Base-by-base conservation (phyloP, 148 eudicot species). In the Rhododendron simsii region DNA sequence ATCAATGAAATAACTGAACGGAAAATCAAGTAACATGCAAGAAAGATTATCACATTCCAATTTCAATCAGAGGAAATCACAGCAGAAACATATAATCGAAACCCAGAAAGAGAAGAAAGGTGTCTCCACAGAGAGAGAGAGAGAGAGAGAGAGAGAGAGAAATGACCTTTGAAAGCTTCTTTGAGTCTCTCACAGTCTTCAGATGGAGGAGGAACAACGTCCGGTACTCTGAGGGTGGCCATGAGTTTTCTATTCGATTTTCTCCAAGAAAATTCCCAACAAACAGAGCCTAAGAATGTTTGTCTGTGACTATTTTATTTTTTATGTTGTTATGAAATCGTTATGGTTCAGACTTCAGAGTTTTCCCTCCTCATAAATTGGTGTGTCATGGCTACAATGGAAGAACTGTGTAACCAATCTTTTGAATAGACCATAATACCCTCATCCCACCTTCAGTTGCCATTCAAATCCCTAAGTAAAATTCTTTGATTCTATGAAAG, bases 181-280 rank as follows among this genome's bases (percentile, higher is more conserved):
- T 85, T 88, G 90, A 95, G 95, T 11, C 53, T 87, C 51, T 93
- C 84, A 81, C 87, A 91, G 85, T 95, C 96, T 57, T 93, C 85
- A 37, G 86, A 57, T 3, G 96, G 94, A 90, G 94, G 86, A 78
- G 98, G 98, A 76, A 92, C 90, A 84, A 69, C 83, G 23, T 94
- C 91, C 39, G 95, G 95, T 45, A 92, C 75, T 86, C 61, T 89
- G 2, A 91, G 37, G 13, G 93, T 93, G 23, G 86, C 91, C 92
- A 90, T 90, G 69, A 9, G 69, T 82, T 26, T 48, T 83, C 15
- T 41, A 1, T 21, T 10, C 44, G 21, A 13, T 69, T 69, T 73
- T 10, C 30, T 73, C 45, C 1, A 3, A 16, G 41, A 30, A 80
- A 51, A 80, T 30, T 10, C 23, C 76, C 30, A 16, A 79, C 81